These are phyloP conservation scores for Xenoacremonium recifei DNA, from an alignment of 2,329 filamentous ascomycete genomes.

Conservation along the genomic window DNA sequence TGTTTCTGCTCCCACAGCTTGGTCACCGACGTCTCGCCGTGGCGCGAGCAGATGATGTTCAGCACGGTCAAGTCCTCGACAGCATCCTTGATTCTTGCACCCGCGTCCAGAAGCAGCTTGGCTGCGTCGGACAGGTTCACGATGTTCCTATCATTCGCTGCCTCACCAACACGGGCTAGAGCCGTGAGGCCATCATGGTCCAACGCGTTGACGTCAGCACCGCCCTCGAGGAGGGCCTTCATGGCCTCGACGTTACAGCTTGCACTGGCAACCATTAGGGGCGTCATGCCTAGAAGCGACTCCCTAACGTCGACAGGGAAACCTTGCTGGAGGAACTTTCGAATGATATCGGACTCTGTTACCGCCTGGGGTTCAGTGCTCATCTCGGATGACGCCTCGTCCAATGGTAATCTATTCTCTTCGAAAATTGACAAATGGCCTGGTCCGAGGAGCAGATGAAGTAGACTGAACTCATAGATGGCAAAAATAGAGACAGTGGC, in stretches of 20 bases:
- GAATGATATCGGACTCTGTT: slow-evolving; percentile 24
- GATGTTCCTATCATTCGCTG: slow-evolving; percentile 23
- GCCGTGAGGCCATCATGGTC: slow-evolving; percentile 25
- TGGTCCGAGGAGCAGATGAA: slow-evolving; percentile 26
- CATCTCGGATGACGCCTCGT: slow-evolving; percentile 17
- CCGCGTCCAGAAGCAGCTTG: slow-evolving; percentile 24
- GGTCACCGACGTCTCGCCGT: slow-evolving; percentile 20
- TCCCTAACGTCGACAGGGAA: slow-evolving; percentile 26
- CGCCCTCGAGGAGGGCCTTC: slow-evolving; percentile 20
- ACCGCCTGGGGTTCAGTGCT: slow-evolving; percentile 9
- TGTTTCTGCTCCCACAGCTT: slow-evolving; percentile 25
- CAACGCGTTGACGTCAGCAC: slow-evolving; percentile 22
- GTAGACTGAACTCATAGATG: slow-evolving; percentile 25
- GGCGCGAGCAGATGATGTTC: slow-evolving; percentile 24
- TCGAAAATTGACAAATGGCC: slow-evolving; percentile 1
- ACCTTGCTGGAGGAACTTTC: slow-evolving; percentile 22
- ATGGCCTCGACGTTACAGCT: slow-evolving; percentile 25
- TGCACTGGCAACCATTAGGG: slow-evolving; percentile 26
- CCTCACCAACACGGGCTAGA: slow-evolving; percentile 22
- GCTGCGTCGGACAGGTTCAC: slow-evolving; percentile 19
- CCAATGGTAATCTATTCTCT: no score
- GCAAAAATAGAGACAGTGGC: slow-evolving; percentile 21
- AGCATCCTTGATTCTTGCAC: slow-evolving; percentile 17
- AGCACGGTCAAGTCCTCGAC: slow-evolving; percentile 22
- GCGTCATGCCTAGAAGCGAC: slow-evolving; percentile 25